Evolutionary conservation across 306 rosid genomes (phyloP), one percentile per base, ranked within the genome.

Genomic region (Trichosanthes cucumerina): DNA sequence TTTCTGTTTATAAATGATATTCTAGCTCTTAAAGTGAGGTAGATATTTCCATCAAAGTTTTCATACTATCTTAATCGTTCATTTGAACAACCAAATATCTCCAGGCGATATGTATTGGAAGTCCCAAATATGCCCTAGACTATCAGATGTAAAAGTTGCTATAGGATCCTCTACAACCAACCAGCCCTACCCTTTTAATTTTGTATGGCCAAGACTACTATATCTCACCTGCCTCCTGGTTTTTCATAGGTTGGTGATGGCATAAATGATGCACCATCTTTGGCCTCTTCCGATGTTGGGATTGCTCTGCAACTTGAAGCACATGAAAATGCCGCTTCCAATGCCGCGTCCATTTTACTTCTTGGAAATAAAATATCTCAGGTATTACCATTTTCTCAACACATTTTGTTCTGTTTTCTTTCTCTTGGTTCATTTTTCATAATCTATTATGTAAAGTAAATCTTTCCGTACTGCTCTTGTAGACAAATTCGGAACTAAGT

Each of bases 281-380:
- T 95, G 89, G 97, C 97, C 76, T 89, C 88, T 52, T 96, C 99
- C 26, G 97, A 95, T 80, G 99, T 95, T 56, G 99, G 99, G 80
- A 92, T 95, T 62, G 99, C 98, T 78, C 82, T 95, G 82, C 96
- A 87, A 86, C 88, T 87, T 78, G 97, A 91, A 82, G 90, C 89
- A 60, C 97, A 88, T 82, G 99, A 95, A 63, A 95, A 91, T 81
- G 98, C 98, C 15, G 98, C 97, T 76, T 92, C 99, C n/a, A 92
- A 95, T 80, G 97, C 99, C 5, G 97, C 99, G 12, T 95, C 99
- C 70, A 90, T 95, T 80, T 82, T 92, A 83, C 98, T 95, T 82
- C 86, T 95, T 26, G 98, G 99, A 84, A 91, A 95, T 90, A 92
- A 86, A 85, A 78, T 95, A 78, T 92, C 99, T 72, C 98, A 95